These are phyloP conservation scores for Termitomyces bulborhizus DNA, from an alignment of 768 basidiomycete genomes.

Conservation along the genomic window DNA sequence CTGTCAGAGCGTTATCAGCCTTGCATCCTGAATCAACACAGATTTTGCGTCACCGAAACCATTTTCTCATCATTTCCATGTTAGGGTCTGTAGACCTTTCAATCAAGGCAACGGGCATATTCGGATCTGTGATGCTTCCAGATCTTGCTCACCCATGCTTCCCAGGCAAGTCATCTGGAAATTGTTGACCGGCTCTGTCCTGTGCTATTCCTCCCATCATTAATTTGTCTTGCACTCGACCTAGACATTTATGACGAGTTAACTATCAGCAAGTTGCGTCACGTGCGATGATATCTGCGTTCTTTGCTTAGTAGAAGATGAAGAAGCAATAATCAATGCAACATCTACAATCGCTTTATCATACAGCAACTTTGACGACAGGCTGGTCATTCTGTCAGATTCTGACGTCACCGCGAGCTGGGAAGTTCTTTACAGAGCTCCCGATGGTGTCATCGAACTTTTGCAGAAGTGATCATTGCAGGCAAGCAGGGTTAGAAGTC, in stretches of 20 bases:
- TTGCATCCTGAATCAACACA: conserved; percentile 17
- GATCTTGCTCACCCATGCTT: conserved; percentile 20
- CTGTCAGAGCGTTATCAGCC: conserved; percentile 20
- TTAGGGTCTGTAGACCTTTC: conserved; percentile 18
- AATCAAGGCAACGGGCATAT: conserved; percentile 18
- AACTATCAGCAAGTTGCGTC: conserved; percentile 11
- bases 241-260: conserved; percentile 12
- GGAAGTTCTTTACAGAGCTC: conserved; percentile 16
- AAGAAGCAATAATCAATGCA: conserved; percentile 14
- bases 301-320: conserved; percentile 17
- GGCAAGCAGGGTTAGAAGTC: conserved; percentile 13
- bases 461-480: conserved; percentile 16
- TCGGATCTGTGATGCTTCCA: conserved; percentile 6
- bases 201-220: conserved; percentile 10
- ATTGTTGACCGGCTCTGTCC: conserved; percentile 19
- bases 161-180: conserved; percentile 18
- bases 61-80: conserved; percentile 14
- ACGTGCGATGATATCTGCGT: conserved; percentile 16
- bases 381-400: conserved; percentile 18
- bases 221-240: conserved; percentile 21
- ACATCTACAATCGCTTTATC: conserved; percentile 11
- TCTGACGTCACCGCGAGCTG: conserved; percentile 18
- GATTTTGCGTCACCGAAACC: not conserved
- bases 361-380: conserved; percentile 9
- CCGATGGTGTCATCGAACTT: conserved; percentile 17